A percentile compares a stretch with the other conserved stretches of the same genome.
Conservation (phyloP, 495 filamentous ascomycete genomes). For the Trichoderma reesei region DNA sequence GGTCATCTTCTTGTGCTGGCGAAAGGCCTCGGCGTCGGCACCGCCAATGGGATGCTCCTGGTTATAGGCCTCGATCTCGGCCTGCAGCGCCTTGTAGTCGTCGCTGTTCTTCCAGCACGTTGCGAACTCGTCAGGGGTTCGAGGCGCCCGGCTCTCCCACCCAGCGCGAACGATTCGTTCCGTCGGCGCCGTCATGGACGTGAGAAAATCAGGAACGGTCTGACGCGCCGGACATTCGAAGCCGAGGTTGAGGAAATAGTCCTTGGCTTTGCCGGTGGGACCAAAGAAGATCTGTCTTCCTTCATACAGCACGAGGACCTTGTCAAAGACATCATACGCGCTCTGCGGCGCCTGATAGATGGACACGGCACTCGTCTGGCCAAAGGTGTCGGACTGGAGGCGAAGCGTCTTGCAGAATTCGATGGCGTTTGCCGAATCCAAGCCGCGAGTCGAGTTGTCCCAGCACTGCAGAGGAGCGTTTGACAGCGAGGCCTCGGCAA, state of each 20-base stretch:
- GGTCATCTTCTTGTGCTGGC: conserved; percentile 17
- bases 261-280: conserved; percentile 37
- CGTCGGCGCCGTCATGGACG: conserved; percentile 56
- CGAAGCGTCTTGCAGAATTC: conserved; percentile 37
- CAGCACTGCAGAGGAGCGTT: conserved; percentile 32
- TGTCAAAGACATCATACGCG: conserved; percentile 56
- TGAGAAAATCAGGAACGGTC: conserved; percentile 54
- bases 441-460: conserved; percentile 45
- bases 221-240: conserved; percentile 40
- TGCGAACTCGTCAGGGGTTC: conserved; percentile 63
- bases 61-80: conserved; percentile 42
- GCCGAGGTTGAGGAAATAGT: conserved; percentile 46
- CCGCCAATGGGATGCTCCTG: conserved; percentile 31
- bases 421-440: conserved; percentile 39
- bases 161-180: conserved; percentile 53
- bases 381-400: conserved; percentile 44
- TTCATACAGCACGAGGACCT: conserved; percentile 51
- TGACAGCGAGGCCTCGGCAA: conserved; percentile 31
- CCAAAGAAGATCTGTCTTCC: conserved; percentile 58
- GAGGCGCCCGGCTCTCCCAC: conserved; percentile 53
- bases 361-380: conserved; percentile 49
- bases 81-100: conserved; percentile 38
- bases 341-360: conserved; percentile 66
- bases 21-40: conserved; percentile 44
- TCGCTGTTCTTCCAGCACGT: conserved; percentile 47